Conservation (phyloP, 1,139 yeast species). For the Saccharomyces hybrid region DNA sequence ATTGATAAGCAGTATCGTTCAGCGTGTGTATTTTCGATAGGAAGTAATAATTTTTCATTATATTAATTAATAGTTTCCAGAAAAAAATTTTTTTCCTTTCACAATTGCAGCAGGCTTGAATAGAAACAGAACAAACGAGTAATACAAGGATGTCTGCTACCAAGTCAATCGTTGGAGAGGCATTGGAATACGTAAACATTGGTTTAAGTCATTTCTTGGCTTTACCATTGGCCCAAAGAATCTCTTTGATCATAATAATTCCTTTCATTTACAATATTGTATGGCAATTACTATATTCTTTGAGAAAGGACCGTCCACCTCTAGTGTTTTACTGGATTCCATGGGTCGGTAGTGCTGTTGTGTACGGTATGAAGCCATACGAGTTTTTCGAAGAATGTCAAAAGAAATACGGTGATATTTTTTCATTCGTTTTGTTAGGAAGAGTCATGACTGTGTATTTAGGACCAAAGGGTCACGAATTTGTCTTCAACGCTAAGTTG, state of each 20-base stretch:
- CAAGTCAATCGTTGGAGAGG: constrained; percentile 15
- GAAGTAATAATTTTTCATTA: neutral
- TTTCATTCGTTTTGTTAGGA: constrained; percentile 82
- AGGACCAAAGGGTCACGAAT: constrained; percentile 97
- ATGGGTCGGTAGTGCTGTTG: constrained; percentile 87
- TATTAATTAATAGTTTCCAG: neutral
- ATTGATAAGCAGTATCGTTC: neutral
- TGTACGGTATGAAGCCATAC: constrained; percentile 89
- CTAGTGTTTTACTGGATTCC: constrained; percentile 90
- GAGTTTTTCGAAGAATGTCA: constrained; percentile 77
- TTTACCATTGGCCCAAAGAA: constrained; percentile 29
- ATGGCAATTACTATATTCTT: constrained; percentile 64
- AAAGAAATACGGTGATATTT: constrained; percentile 81
- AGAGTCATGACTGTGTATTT: constrained; percentile 90
- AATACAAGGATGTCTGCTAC: constrained; percentile 3
- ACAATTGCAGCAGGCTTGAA: neutral
- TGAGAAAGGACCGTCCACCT: constrained; percentile 78
- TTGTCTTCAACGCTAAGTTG: constrained; percentile 83
- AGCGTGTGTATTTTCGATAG: neutral
- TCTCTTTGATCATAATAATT: constrained; percentile 22
- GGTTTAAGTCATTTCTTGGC: constrained; percentile 19
- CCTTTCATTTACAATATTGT: constrained; percentile 52
- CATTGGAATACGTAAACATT: constrained; percentile 10
- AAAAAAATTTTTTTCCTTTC: neutral
- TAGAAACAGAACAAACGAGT: neutral